Evolutionary conservation across 2,329 filamentous ascomycete species (phyloP), one percentile per base, ranked within the genome.

Genomic region (Phaeophleospora eucalypticola): DNA sequence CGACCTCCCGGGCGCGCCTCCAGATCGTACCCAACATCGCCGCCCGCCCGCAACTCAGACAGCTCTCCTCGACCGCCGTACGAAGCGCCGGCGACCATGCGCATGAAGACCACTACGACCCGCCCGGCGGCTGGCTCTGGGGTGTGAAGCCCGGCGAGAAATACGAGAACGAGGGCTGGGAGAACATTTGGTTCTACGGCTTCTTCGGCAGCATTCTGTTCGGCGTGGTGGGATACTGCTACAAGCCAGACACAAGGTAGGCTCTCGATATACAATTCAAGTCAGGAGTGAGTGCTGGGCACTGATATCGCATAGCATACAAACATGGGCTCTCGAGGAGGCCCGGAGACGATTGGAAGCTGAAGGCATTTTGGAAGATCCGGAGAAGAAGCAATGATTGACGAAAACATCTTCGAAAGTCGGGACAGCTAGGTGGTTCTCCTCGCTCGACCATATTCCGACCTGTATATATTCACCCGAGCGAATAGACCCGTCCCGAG

Each of bases 241-340:
- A 93, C 69, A 97, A 97, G 83, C 93, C 93, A 43, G 93, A 98
- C 78, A 97, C 91, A 55, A 95, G 89, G 93, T 98, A 79, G 90
- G 24, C 9, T 7, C 12, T 8, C 14, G 7, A 8, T 9, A 14
- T 39, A n/a, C n/a, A n/a, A 24, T 33, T 14, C 18, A 8, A 42
- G 6, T 9, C 15, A 20, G 8, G 32, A 14, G 32, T 38, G 32
- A 19, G 14, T 12, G 38, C 35, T 43, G 32, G 49, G 33, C 16
- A 14, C 19, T 24, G 4, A n/a, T n/a, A n/a, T n/a, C n/a, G n/a
- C 16, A 29, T 62, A 98, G 93, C 70, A 96, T 98, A 82, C 93
- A 97, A 77, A 97, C 91, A 45, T 98, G 93, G 93, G 93, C 93
- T 54, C 82, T 98, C 36, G 93, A 98, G 74, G 93, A 98, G 76